A percentile compares a stretch with the other conserved stretches of the same genome.
Conservation (phyloP, 129 eudicot genomes). For the Lonicera japonica region DNA sequence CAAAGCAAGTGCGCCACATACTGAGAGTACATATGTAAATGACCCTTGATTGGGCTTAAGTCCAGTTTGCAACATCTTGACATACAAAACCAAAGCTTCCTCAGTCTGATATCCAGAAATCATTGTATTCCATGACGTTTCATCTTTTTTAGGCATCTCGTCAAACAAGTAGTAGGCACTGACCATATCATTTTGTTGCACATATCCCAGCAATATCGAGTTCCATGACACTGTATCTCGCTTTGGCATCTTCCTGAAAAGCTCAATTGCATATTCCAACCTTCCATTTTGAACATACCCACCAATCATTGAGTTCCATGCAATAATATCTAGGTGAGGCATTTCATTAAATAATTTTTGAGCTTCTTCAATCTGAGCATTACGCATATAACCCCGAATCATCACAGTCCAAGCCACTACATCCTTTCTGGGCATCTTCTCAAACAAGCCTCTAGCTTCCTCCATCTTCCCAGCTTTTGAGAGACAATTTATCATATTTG, state of each 20-base stretch:
- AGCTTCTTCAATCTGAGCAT: constrained; percentile 33
- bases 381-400: constrained; percentile 35
- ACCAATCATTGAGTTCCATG: constrained; percentile 65
- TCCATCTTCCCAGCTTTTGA: constrained; percentile 33
- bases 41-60: constrained; percentile 58
- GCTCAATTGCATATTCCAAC: constrained; percentile 38
- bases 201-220: constrained; percentile 49
- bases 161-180: constrained; percentile 35
- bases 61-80: constrained; percentile 45
- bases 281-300: constrained; percentile 40
- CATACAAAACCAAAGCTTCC: constrained; percentile 38
- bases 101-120: constrained; percentile 50
- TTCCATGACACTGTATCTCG: constrained; percentile 62
- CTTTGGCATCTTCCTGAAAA: constrained; percentile 52
- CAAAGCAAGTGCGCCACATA: constrained; percentile 47
- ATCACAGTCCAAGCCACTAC: constrained; percentile 44
- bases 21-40: constrained; percentile 36
- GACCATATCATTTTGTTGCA: constrained; percentile 35
- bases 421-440: constrained; percentile 42
- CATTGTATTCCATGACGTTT: constrained; percentile 63
- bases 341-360: constrained; percentile 32
- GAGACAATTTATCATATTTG: constrained; percentile 39
- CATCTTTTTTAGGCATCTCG: constrained; percentile 42
- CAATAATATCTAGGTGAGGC: constrained; percentile 44
- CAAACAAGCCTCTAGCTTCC: constrained; percentile 33